Base-by-base conservation (phyloP, 192 early-diverging fungal genomes). In the Linnemannia zychae region DNA sequence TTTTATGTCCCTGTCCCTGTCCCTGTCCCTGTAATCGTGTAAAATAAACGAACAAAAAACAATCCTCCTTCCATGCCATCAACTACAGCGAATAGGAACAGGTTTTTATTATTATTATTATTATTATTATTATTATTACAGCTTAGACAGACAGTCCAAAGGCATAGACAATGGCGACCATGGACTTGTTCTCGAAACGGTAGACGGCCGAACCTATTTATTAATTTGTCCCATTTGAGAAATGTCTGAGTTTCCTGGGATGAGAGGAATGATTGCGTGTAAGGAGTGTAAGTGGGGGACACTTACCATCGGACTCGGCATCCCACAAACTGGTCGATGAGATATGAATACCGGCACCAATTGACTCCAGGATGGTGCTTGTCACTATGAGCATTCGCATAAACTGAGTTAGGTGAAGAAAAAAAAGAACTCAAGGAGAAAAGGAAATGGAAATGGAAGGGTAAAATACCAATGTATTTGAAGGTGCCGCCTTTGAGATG, bases 311-410 rank as follows among this genome's bases (percentile, higher is more conserved):
- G 15, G 76, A 84, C 34, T 84, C 81, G 18, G 81, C 72, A 71
- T 84, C 81, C 81, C 81, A 84, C 22, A 84, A 67, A 71, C 76
- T 84, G 46, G 81, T 84, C 34, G 81, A 84, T 18, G 81, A 77
- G 4, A 84, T 78, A 34, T 84, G 81, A 11, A 84, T 72, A 17
- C 81, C 81, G 31, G 81, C 71, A 4, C 81, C 81, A 11, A 84
- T 72, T 31, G 71, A 69, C 16, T 84, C 81, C 33, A 84, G 31
- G 40, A 84, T 74, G 11, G 81, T 84, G 67, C 76, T 84, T 12
- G 76, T 84, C 46, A 84, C 81, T 82, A 57, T 24, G 11, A 13
- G 31, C 16, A 47, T 44, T 15, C n/a, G n/a, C n/a, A n/a, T n/a
- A n/a, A n/a, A 11, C 46, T n/a, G 18, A 53, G 9, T 17, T 22